Evolutionary conservation across 352 stramenopile species (phyloP), one percentile per base, ranked within the genome.

Genomic region (Hyaloperonospora arabidopsidis): DNA sequence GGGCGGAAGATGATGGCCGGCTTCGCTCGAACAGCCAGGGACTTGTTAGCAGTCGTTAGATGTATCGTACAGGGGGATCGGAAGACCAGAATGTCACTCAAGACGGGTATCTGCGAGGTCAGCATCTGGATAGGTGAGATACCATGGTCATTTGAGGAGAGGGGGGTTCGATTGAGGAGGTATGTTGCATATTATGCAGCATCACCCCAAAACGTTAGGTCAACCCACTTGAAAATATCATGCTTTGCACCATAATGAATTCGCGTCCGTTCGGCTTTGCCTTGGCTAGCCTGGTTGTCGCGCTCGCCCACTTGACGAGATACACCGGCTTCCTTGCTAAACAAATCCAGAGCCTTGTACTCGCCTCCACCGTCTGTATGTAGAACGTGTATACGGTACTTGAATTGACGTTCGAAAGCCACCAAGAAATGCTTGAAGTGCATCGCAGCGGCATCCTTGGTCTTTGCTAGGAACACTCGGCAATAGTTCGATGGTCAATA

Each of bases 201-300:
- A 32, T 32, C 25, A 32, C 25, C 25, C 25, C 25, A 32, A 32
- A 32, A 32, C 25, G 25, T 32, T 8, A 32, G 25, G 25, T 4
- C 25, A 32, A 32, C 25, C 25, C 25, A 32, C 25, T 32, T 32
- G 25, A 4, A 32, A 32, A 32, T 8, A 32, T 8, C 25, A 32
- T 32, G 25, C 25, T 32, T 32, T 8, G 25, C 25, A 32, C 68
- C 15, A 72, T 61, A 6, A 70, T 63, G 12, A 41, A n/a, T 3
- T 3, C 22, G 39, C 39, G 22, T 45, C 4, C 39, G 6, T 25
- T 46, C 17, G 28, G 40, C 40, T 28, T 46, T 46, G 40, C 21
- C 38, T 5, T 46, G 25, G 18, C 18, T 29, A 4, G 40, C 40
- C 13, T 46, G 40, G 5, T 46, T 46, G 1, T 22, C 17, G n/a